Conservation (phyloP, 345 rosid genomes). For the Eucalyptus decipiens region DNA sequence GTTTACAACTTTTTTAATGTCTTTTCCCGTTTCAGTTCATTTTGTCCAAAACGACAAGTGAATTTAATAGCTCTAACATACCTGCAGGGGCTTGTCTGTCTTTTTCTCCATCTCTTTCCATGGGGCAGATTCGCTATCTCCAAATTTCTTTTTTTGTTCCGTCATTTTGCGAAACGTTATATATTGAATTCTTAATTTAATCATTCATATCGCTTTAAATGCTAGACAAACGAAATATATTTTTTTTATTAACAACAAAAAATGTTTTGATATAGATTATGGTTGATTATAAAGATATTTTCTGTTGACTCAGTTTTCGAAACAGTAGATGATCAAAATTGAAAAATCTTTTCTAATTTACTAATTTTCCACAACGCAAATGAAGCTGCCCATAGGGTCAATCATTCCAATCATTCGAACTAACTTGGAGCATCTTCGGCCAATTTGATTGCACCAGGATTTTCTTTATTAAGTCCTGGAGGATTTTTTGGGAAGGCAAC, state of each 20-base stretch:
- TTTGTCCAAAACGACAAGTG: not conserved
- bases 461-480: not conserved
- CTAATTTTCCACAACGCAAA: not conserved
- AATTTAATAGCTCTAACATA: not conserved
- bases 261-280: not conserved
- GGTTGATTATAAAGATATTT: not conserved
- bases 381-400: not conserved
- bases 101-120: not conserved
- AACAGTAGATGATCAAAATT: not conserved
- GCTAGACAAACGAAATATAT: not conserved
- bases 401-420: not conserved
- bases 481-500: not conserved
- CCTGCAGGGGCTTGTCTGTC: not conserved
- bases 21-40: not conserved
- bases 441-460: not conserved
- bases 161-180: not conserved
- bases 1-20: too few species aligned
- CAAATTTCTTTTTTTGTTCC: not conserved
- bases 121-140: not conserved
- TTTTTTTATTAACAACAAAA: not conserved
- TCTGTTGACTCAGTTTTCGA: accelerated
- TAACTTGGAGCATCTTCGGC: not conserved
- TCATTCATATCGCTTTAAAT: not conserved
- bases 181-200: not conserved
- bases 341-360: not conserved